These are phyloP conservation scores for Bjerkandera adusta DNA, from an alignment of 1,284 basidiomycete genomes.

Conservation along the genomic window DNA sequence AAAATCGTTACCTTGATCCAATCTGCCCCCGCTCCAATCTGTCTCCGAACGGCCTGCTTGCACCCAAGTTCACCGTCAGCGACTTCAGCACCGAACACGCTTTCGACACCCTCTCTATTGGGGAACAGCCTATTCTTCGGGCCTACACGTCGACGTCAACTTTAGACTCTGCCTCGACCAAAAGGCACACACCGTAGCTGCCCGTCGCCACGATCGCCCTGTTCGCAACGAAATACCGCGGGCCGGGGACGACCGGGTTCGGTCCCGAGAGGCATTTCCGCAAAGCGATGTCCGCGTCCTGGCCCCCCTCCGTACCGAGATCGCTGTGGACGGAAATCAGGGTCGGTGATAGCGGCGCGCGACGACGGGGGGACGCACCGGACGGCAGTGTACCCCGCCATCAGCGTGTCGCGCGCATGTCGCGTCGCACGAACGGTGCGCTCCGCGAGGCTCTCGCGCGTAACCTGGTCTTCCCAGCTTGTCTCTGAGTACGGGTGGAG, in stretches of 20 bases:
- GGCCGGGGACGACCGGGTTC: constrained; percentile 54
- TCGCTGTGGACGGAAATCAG: constrained; percentile 37
- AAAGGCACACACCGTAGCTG: constrained; percentile 47
- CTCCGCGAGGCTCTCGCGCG: constrained; percentile 44
- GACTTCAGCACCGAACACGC: constrained; percentile 54
- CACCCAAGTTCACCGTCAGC: constrained; percentile 60
- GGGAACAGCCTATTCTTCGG: constrained; percentile 49
- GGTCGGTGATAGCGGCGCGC: neutral
- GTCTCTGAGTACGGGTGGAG: constrained; percentile 61
- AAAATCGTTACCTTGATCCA: constrained; percentile 63
- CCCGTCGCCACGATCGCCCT: constrained; percentile 62
- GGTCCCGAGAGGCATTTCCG: constrained; percentile 54
- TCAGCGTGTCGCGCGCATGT: constrained; percentile 57
- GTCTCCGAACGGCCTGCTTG: constrained; percentile 53
- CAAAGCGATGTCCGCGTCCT: constrained; percentile 59
- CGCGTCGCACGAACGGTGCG: constrained; percentile 53
- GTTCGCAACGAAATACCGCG: constrained; percentile 62
- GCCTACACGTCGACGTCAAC: constrained; percentile 34
- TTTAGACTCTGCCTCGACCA: neutral
- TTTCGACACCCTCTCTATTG: constrained; percentile 51
- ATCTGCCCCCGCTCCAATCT: constrained; percentile 68
- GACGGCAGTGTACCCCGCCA: constrained; percentile 69
- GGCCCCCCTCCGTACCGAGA: constrained; percentile 65
- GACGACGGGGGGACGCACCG: constrained; percentile 35
- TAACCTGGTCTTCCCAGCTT: constrained; percentile 62